Evolutionary conservation across 2,329 filamentous ascomycete species (phyloP), one percentile per base, ranked within the genome.

Genomic region (Tothia fuscella): DNA sequence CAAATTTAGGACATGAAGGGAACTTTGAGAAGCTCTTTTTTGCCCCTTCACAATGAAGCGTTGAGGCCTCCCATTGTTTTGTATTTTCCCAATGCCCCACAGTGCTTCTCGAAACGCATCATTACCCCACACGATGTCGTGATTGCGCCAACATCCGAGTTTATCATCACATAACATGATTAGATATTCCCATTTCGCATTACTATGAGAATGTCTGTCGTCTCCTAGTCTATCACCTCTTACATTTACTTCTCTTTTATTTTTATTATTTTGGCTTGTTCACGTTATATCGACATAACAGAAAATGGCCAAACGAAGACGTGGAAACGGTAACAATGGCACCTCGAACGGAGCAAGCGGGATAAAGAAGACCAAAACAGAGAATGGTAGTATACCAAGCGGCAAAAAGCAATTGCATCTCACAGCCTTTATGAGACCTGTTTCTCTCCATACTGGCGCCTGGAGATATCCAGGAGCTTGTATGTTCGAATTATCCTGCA

Each of bases 361-460:
- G 10, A 4, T 7, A 13, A 41, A 41, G 30, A 41, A 26, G 30
- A 21, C n/a, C 7, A 41, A 35, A n/a, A 41, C 13, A 34, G 30
- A 41, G 13, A 24, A 13, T n/a, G 20, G 17, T 19, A 6, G 19
- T 6, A 21, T 19, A 12, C 7, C 19, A 14, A 6, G 6, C 13
- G 5, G 19, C 5, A 9, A 21, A 9, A 55, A 53, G 41, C 52
- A 67, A 46, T 55, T 74, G 5, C 70, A 76, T 47, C 62, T 76
- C 3, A 74, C 72, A 2, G 72, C 71, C 1, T 76, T 75, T 46
- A 75, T 76, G 71, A 67, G 72, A 14, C 72, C 71, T 1, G 69
- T 76, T 2, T 69, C 63, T 34, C 55, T 74, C 7, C 71, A 76
- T 47, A 71, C 68, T 2, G 69, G 72, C 24, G 70, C 70, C 47